These are phyloP conservation scores for Lablab purpureus DNA, from an alignment of 306 rosid genomes.

Conservation along the genomic window DNA sequence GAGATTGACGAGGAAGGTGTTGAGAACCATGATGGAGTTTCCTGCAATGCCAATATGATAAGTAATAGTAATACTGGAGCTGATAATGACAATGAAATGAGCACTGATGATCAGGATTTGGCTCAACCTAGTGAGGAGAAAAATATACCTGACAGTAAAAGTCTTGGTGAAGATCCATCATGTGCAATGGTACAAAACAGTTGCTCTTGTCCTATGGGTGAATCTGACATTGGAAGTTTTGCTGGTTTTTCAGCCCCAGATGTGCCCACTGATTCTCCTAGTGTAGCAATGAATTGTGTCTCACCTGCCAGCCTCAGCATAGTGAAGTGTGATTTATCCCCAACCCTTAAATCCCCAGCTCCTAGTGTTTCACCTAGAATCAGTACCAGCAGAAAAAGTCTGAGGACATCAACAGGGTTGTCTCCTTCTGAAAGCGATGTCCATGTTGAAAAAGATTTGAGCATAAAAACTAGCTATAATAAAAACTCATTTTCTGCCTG, in stretches of 20 bases:
- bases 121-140: constrained; percentile 42
- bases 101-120: constrained; percentile 48
- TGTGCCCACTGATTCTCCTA: constrained; percentile 51
- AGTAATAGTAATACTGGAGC: constrained; percentile 38
- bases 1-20: constrained; percentile 92
- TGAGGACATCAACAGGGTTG: constrained; percentile 76
- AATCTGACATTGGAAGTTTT: constrained; percentile 52
- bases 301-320: constrained; percentile 66
- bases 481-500: constrained; percentile 51
- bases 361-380: constrained; percentile 91
- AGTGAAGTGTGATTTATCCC: constrained; percentile 62
- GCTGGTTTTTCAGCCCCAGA: constrained; percentile 53
- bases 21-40: constrained; percentile 53
- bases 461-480: constrained; percentile 43
- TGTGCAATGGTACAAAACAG: constrained; percentile 41
- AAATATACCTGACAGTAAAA: constrained; percentile 44
- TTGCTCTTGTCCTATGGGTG: constrained; percentile 49
- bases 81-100: constrained; percentile 50
- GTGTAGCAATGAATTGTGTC: constrained; percentile 54
- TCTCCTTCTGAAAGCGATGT: constrained; percentile 78
- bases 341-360: constrained; percentile 76
- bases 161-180: constrained; percentile 56
- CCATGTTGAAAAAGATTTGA: constrained; percentile 51
- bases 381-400: constrained; percentile 86
- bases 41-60: constrained; percentile 30